Percentiles rank a stretch among this genome's conserved stretches.
phyloP scores from a whole-genome alignment of 2,329 filamentous ascomycete species.

The Golovinomyces cichoracearum region DNA sequence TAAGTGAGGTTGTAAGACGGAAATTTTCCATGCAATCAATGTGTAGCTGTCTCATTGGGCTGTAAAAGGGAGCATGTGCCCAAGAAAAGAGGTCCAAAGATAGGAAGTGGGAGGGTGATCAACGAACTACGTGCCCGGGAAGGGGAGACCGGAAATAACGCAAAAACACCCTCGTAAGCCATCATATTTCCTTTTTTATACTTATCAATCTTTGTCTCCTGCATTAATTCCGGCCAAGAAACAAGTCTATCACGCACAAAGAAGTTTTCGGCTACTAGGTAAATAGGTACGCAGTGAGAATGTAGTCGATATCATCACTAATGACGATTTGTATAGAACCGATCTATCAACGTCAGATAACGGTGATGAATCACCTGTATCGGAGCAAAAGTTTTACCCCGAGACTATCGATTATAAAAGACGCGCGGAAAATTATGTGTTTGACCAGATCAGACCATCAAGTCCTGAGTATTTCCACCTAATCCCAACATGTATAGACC shows the following conservation, averaged over 20 bases:
- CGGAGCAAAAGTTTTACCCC: not conserved
- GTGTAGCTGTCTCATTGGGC: conserved; percentile 28
- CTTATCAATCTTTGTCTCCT: no score
- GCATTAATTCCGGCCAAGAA: no score
- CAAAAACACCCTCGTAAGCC: conserved; percentile 8
- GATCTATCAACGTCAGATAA: conserved; percentile 4
- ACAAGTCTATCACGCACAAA: no score
- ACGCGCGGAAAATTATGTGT: conserved; percentile 13
- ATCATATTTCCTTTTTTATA: not conserved
- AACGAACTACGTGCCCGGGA: conserved; percentile 30
- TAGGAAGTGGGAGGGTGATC: conserved; percentile 34
- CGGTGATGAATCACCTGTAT: not conserved
- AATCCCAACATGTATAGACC: conserved; percentile 30
- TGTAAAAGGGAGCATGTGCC: conserved; percentile 40
- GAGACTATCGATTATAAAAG: not conserved
- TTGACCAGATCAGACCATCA: conserved; percentile 20
- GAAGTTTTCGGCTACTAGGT: not conserved
- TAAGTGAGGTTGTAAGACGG: conserved; percentile 13
- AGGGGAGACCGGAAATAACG: conserved; percentile 14
- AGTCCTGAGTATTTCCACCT: conserved; percentile 22
- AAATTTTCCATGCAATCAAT: conserved; percentile 31
- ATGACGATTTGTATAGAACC: conserved; percentile 4
- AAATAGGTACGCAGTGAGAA: no score
- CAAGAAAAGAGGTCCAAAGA: conserved; percentile 37
- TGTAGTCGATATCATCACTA: no score